Percentiles rank a stretch among this genome's conserved stretches.
These are phyloP conservation scores for Cynara cardunculus DNA, from an alignment of 129 eudicot genomes.

Conservation along the genomic window DNA sequence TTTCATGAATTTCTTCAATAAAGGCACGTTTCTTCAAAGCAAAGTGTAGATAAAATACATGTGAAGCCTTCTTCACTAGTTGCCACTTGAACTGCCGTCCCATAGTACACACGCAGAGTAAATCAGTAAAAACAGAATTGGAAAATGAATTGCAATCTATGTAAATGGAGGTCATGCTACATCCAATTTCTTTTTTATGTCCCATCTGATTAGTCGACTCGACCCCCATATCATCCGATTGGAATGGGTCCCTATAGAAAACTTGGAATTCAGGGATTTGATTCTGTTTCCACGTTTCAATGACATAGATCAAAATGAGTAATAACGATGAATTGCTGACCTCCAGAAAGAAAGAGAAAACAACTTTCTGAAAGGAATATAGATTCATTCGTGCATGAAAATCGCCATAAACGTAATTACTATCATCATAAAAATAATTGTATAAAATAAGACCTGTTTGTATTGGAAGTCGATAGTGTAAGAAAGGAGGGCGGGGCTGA, in stretches of 20 bases:
- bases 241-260: neutral
- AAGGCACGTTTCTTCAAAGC: conserved; percentile 83
- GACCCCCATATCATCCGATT: neutral
- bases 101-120: conserved; percentile 9
- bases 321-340: neutral
- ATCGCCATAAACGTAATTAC: conserved; percentile 6
- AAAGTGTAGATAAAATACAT: conserved; percentile 86
- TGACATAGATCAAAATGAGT: neutral
- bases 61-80: conserved; percentile 89
- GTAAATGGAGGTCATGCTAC: neutral
- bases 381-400: neutral
- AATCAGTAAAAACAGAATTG: neutral
- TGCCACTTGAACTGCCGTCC: conserved; percentile 85
- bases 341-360: neutral
- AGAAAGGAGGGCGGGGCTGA: conserved; percentile 73
- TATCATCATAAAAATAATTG: neutral
- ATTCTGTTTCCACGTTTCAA: neutral
- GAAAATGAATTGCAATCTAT: neutral
- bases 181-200: neutral
- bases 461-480: conserved; percentile 83
- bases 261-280: neutral
- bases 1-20: conserved; percentile 95
- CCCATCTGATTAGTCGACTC: neutral
- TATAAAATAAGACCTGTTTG: conserved; percentile 51
- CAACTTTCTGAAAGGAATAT: neutral